These are phyloP conservation scores for Leccinum subgranulosum DNA, from an alignment of 768 basidiomycete species.

Conservation along the genomic window DNA sequence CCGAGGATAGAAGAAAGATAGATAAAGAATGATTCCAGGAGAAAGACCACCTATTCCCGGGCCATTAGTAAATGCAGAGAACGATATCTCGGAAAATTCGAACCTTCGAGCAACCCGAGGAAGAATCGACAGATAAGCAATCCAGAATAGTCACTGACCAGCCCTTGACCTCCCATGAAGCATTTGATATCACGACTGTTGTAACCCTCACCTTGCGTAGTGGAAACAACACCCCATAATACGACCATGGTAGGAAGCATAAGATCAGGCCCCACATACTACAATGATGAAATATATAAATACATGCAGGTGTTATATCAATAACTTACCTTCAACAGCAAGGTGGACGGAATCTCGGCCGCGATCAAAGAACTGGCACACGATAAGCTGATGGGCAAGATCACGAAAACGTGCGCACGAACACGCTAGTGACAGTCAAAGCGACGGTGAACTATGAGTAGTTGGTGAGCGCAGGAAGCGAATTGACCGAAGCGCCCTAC, in stretches of 20 bases:
- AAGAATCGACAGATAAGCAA: conserved; percentile 49
- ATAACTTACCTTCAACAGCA: conserved; percentile 45
- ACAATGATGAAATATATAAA: background rate
- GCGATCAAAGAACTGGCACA: conserved; percentile 43
- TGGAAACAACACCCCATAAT: conserved; percentile 61
- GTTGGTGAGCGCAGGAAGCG: background rate
- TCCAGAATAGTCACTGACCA: conserved; percentile 49
- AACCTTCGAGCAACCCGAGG: conserved; percentile 58
- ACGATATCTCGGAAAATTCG: background rate
- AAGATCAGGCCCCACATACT: conserved; percentile 50
- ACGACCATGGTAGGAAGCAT: conserved; percentile 59
- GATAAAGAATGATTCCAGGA: conserved; percentile 55
- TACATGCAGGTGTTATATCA: background rate
- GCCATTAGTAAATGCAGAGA: background rate
- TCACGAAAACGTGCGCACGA: background rate
- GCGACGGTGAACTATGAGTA: conserved; percentile 31
- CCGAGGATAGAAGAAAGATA: conserved; percentile 47
- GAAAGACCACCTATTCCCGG: conserved; percentile 48
- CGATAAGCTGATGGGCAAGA: background rate
- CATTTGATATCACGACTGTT: background rate
- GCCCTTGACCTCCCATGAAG: conserved; percentile 28
- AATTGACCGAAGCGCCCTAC: background rate
- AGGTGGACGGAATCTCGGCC: conserved; percentile 58
- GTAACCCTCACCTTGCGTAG: conserved; percentile 48
- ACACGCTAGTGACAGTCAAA: conserved; percentile 31